A percentile compares a stretch with the other conserved stretches of the same genome.
Evolutionary conservation across 2,329 filamentous ascomycete genomes (phyloP).

Genomic region (Dendrostoma leiphaemia): DNA sequence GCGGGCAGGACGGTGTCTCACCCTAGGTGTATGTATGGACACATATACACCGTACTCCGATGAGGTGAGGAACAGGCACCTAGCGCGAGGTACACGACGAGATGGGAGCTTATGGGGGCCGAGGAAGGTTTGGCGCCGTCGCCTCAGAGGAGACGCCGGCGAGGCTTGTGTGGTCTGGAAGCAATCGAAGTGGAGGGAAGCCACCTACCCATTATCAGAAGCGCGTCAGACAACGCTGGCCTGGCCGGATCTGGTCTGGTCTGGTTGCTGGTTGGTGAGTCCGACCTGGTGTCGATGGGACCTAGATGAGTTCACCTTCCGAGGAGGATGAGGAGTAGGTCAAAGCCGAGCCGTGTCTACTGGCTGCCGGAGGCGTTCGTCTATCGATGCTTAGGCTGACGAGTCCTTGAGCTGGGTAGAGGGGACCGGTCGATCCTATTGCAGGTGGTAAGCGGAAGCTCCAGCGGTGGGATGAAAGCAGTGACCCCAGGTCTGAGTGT

Average conservation of each 20-base stretch:
- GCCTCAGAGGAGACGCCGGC: background rate
- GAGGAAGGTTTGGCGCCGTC: background rate
- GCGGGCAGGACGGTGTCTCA: background rate
- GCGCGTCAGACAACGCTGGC: constrained; percentile 8
- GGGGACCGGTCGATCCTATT: background rate
- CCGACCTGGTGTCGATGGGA: background rate
- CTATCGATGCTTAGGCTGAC: background rate
- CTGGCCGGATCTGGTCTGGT: background rate
- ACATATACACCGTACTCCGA: too few relatives aligned
- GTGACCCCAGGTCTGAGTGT: background rate
- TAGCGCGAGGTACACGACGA: background rate
- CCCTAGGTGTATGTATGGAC: background rate
- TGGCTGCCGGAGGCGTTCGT: background rate
- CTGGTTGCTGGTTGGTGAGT: background rate
- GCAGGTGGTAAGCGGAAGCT: constrained; percentile 1
- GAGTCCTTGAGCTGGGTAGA: background rate
- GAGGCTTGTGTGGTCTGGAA: background rate
- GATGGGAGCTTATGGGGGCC: background rate
- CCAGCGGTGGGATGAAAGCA: background rate
- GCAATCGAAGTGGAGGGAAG: background rate
- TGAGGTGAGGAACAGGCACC: background rate
- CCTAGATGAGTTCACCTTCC: background rate
- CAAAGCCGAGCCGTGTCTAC: background rate
- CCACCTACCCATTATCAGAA: constrained; percentile 16
- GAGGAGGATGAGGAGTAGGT: background rate